phyloP scores from a whole-genome alignment of 768 basidiomycete genomes.

The Termitomyces bulborhizus region DNA sequence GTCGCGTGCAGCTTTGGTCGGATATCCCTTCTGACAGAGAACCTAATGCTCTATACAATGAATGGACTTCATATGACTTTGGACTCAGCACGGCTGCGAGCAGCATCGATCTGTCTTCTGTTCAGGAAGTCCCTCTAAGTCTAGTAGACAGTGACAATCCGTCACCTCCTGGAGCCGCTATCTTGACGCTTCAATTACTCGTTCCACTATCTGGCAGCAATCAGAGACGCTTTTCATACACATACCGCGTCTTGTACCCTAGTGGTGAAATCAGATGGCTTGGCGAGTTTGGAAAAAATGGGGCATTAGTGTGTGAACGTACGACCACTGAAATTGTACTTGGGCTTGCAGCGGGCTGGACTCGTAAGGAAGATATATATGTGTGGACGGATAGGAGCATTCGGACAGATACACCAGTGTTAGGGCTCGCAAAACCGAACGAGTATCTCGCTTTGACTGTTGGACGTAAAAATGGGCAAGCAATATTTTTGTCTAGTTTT shows the following conservation, averaged over 20 bases:
- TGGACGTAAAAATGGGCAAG: conserved; percentile 16
- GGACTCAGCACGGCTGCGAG: conserved; percentile 1
- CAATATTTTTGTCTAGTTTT: neutral
- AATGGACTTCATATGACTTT: conserved; percentile 32
- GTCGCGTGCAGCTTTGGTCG: conserved; percentile 38
- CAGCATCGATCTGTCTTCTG: neutral
- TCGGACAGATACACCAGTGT: conserved; percentile 1
- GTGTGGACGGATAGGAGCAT: neutral
- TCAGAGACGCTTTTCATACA: conserved; percentile 29
- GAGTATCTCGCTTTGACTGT: conserved; percentile 20
- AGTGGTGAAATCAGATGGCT: conserved; percentile 40
- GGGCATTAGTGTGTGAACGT: conserved; percentile 28
- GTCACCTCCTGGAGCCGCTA: neutral
- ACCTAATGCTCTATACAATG: conserved; percentile 9
- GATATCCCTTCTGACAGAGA: conserved; percentile 21
- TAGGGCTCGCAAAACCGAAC: conserved; percentile 15
- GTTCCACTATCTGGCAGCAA: conserved; percentile 5
- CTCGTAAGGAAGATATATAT: neutral
- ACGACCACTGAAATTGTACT: conserved; percentile 13
- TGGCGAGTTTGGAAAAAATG: conserved; percentile 38
- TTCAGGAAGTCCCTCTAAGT: neutral
- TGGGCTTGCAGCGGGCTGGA: conserved; percentile 19
- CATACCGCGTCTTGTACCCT: conserved; percentile 42
- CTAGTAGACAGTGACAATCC: neutral
- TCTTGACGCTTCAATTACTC: conserved; percentile 12